phyloP scores from a whole-genome alignment of 148 eudicot genomes.

The Camellia japonica region DNA sequence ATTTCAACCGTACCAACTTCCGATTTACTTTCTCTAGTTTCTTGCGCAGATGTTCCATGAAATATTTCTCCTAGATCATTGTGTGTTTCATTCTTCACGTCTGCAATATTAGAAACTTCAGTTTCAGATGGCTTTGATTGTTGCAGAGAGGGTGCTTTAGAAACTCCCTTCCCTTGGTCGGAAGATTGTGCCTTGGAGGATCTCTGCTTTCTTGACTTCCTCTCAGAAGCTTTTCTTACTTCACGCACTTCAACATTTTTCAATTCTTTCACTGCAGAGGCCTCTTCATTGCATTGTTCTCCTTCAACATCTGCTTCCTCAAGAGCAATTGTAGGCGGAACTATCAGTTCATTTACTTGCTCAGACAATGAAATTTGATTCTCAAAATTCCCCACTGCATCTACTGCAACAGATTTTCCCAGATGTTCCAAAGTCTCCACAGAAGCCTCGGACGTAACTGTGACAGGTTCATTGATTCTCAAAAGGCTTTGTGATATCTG shows the following conservation, averaged over 20 bases:
- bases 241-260: slow-evolving; percentile 50
- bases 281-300: slow-evolving; percentile 31
- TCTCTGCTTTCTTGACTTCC: slow-evolving; percentile 76
- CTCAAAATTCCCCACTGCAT: slow-evolving; percentile 18
- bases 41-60: slow-evolving; percentile 18
- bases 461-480: slow-evolving; percentile 20
- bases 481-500: slow-evolving; percentile 25
- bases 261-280: slow-evolving; percentile 36
- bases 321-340: not conserved
- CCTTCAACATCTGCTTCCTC: slow-evolving; percentile 32
- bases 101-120: slow-evolving; percentile 24
- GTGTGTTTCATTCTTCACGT: slow-evolving; percentile 30
- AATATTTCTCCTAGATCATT: slow-evolving; percentile 19
- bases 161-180: slow-evolving; percentile 51
- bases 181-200: slow-evolving; percentile 68
- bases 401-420: slow-evolving; percentile 24
- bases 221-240: slow-evolving; percentile 59
- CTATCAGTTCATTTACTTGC: slow-evolving; percentile 22
- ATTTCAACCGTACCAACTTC: slow-evolving; percentile 16
- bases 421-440: slow-evolving; percentile 16
- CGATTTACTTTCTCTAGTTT: slow-evolving; percentile 23
- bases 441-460: slow-evolving; percentile 21
- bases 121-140: slow-evolving; percentile 44
- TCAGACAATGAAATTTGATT: slow-evolving; percentile 25
- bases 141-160: slow-evolving; percentile 35